Percentiles rank a stretch among this genome's conserved stretches.
Conservation (phyloP, 2,329 filamentous ascomycete species). For the Pseudopithomyces maydicus region DNA sequence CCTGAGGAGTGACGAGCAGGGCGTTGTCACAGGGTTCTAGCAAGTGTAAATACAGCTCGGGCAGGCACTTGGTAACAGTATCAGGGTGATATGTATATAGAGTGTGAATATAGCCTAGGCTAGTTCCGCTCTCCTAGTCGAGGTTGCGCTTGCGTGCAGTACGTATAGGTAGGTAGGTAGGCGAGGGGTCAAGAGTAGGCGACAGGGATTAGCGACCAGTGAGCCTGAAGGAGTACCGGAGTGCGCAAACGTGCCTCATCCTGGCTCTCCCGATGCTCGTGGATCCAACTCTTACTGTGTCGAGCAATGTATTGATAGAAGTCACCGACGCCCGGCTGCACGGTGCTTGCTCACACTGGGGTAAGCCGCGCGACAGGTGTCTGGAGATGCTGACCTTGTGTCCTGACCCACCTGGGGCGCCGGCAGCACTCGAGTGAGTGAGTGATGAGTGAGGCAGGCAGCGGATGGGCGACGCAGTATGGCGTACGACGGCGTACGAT, state of each 20-base stretch:
- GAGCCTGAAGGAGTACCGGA: background rate
- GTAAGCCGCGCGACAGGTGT: background rate
- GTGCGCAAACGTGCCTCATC: background rate
- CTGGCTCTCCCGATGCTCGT: background rate
- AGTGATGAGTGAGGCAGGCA: background rate
- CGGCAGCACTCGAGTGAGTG: slow-evolving; percentile 11
- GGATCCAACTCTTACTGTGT: background rate
- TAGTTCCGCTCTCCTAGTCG: background rate
- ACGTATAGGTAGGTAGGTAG: background rate
- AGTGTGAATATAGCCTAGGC: background rate
- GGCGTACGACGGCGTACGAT: background rate
- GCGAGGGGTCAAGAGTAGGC: background rate
- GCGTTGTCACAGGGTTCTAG: background rate
- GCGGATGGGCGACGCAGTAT: too few relatives aligned
- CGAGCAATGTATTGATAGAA: background rate
- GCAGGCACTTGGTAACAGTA: background rate
- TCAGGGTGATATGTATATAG: background rate
- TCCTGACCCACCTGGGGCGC: background rate
- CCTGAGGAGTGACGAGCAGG: background rate
- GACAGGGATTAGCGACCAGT: slow-evolving; percentile 6
- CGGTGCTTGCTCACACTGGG: background rate
- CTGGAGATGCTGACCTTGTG: background rate
- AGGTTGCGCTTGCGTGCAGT: background rate
- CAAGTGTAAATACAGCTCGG: background rate
- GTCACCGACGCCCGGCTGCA: background rate